These are phyloP conservation scores for Cyberlindnera galapagoensis DNA, from an alignment of 805 yeast species.

Conservation along the genomic window DNA sequence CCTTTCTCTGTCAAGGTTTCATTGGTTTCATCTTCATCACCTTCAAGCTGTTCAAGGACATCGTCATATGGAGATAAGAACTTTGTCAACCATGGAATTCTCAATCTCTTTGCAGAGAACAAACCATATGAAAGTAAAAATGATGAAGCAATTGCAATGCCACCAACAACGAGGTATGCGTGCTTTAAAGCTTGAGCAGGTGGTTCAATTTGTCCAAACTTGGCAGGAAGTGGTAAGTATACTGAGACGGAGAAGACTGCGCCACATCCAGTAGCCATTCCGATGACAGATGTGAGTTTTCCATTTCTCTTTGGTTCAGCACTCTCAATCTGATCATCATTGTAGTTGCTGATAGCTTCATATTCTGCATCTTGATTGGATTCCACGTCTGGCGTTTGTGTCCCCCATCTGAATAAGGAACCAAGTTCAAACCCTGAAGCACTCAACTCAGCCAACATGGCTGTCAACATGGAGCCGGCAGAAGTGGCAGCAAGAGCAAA, in stretches of 20 bases:
- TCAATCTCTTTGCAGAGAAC: conserved; percentile 35
- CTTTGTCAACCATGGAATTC: conserved; percentile 20
- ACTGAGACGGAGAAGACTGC: conserved; percentile 56
- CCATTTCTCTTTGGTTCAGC: conserved; percentile 36
- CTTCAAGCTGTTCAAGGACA: conserved; percentile 27
- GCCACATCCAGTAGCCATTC: conserved; percentile 58
- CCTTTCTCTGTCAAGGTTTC: conserved; percentile 7
- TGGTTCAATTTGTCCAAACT: conserved; percentile 32
- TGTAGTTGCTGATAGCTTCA: conserved; percentile 6
- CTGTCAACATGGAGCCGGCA: conserved; percentile 53
- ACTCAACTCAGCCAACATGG: conserved; percentile 49
- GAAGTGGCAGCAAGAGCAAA: conserved; percentile 57
- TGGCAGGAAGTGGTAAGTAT: conserved; percentile 51
- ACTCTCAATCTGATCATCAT: conserved; percentile 4
- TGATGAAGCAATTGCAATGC: conserved; percentile 33
- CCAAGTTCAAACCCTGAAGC: conserved; percentile 35
- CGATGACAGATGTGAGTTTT: conserved; percentile 52
- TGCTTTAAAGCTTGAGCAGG: conserved; percentile 40
- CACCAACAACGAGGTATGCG: conserved; percentile 45
- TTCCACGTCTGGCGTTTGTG: conserved; percentile 5
- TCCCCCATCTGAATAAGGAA: conserved; percentile 15
- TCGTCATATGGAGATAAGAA: conserved; percentile 26
- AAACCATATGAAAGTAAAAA: conserved; percentile 34
- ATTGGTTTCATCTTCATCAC: conserved; percentile 21
- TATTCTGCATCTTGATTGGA: conserved; percentile 2